phyloP scores from a whole-genome alignment of 345 rosid genomes.

The Boechera retrofracta region DNA sequence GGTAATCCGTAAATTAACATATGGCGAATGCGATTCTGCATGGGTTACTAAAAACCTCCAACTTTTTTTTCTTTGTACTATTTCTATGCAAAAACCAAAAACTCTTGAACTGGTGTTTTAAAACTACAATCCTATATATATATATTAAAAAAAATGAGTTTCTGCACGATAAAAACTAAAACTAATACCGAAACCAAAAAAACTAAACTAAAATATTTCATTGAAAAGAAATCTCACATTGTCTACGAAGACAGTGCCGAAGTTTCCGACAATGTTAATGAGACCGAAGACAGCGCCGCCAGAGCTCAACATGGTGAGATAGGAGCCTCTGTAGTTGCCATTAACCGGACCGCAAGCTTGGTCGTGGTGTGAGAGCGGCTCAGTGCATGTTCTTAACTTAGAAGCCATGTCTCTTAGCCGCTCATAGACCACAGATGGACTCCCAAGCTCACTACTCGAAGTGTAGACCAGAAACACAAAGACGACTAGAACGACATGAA shows the following conservation, averaged over 20 bases:
- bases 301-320: constrained; percentile 86
- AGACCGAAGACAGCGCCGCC: constrained; percentile 93
- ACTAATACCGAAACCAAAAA: neutral
- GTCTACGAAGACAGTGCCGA: constrained; percentile 91
- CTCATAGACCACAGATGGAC: constrained; percentile 64
- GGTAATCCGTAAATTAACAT: neutral
- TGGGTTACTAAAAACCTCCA: neutral
- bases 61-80: neutral
- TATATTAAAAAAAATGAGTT: too few relatives aligned
- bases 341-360: constrained; percentile 88
- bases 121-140: neutral
- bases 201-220: neutral
- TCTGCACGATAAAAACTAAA: neutral
- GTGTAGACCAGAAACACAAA: constrained; percentile 89
- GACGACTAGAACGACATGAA: constrained; percentile 80
- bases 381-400: constrained; percentile 69
- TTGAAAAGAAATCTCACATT: constrained; percentile 58
- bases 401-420: constrained; percentile 62
- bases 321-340: constrained; percentile 79
- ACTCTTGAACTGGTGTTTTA: neutral
- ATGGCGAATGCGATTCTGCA: neutral
- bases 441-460: constrained; percentile 77
- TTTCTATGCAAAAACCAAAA: neutral
- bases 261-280: constrained; percentile 88
- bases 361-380: constrained; percentile 69